phyloP scores from a whole-genome alignment of 345 rosid genomes.

The Angophora floribunda region DNA sequence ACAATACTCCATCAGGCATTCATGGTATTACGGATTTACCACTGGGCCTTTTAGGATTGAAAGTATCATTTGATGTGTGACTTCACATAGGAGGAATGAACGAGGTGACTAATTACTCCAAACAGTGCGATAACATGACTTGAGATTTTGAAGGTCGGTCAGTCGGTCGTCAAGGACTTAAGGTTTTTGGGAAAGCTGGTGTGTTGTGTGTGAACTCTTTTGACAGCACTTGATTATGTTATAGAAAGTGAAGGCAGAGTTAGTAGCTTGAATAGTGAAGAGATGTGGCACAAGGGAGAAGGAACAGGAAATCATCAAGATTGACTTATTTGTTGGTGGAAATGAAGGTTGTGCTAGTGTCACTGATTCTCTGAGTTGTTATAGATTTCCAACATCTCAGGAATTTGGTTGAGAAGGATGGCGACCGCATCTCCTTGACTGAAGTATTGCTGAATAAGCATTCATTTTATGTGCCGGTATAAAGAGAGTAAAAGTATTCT shows the following conservation, averaged over 20 bases:
- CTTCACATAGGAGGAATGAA: neutral
- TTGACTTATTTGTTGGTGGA: neutral
- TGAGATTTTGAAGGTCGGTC: neutral
- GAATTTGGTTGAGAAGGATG: neutral
- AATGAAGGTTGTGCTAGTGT: neutral
- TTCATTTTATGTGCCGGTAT: neutral
- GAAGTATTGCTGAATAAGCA: neutral
- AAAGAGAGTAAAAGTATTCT: neutral
- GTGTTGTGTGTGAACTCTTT: neutral
- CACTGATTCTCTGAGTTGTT: neutral
- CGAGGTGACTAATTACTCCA: no score
- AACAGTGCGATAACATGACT: neutral
- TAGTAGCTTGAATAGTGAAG: neutral
- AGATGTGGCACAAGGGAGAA: neutral
- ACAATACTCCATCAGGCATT: neutral
- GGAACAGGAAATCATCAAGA: neutral
- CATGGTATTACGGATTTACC: neutral
- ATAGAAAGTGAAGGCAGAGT: fast-evolving
- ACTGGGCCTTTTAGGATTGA: neutral
- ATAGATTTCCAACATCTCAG: neutral
- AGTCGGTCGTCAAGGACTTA: neutral
- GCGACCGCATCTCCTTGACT: neutral
- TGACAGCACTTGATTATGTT: fast-evolving
- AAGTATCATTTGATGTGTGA: neutral
- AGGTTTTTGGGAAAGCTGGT: neutral